phyloP scores from a whole-genome alignment of 2,329 filamentous ascomycete genomes.

The Periconia sp. region DNA sequence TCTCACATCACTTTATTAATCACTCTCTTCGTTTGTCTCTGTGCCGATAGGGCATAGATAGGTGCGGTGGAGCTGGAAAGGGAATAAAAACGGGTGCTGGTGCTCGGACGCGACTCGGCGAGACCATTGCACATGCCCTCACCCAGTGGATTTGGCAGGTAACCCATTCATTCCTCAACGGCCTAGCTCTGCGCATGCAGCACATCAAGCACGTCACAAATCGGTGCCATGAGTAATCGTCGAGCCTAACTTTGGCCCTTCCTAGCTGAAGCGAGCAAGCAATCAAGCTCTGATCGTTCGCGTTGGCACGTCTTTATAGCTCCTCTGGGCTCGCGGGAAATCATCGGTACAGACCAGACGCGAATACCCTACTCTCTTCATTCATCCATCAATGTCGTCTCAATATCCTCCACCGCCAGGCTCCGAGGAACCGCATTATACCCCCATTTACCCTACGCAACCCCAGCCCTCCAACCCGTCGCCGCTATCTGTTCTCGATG shows the following conservation, averaged over 20 bases:
- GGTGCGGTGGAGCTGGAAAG: neutral
- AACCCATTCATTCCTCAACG: neutral
- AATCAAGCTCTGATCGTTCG: neutral
- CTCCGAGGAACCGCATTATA: slow-evolving; percentile 34
- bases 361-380: slow-evolving; percentile 1
- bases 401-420: slow-evolving; percentile 28
- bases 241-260: neutral
- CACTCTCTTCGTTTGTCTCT: too few species aligned
- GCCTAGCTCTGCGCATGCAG: neutral
- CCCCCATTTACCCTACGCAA: slow-evolving; percentile 33
- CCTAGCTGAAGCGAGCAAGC: neutral
- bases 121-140: neutral
- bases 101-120: neutral
- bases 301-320: neutral
- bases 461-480: neutral
- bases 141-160: neutral
- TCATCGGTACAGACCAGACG: slow-evolving; percentile 13
- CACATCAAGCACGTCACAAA: too few species aligned
- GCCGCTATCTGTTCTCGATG: neutral
- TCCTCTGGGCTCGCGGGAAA: slow-evolving; percentile 15
- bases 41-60: neutral
- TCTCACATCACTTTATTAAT: too few species aligned
- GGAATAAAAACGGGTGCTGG: neutral
- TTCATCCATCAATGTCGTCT: slow-evolving; percentile 12
- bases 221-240: neutral